These are phyloP conservation scores for Vachellia collinsii DNA, from an alignment of 306 rosid species.

Conservation along the genomic window DNA sequence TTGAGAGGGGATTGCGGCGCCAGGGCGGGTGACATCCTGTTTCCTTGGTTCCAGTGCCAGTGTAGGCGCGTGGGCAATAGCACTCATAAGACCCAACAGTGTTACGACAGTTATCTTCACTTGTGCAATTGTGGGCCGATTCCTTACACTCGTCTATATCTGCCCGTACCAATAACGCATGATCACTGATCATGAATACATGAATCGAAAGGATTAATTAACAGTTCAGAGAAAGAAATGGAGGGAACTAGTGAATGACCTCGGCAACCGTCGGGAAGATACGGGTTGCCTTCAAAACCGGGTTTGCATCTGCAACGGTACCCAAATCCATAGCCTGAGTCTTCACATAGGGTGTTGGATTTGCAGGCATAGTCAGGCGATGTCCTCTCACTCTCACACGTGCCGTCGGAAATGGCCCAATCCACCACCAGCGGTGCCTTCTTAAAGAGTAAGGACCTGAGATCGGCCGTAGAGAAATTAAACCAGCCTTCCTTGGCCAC, in stretches of 20 bases:
- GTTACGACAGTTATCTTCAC: background rate
- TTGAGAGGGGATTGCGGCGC: background rate
- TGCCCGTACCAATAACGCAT: background rate
- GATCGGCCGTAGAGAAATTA: conserved; percentile 16
- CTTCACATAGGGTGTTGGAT: background rate
- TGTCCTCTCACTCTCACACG: conserved; percentile 2
- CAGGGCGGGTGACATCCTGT: background rate
- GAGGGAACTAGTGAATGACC: conserved; percentile 22
- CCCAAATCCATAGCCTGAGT: background rate
- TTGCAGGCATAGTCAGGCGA: conserved; percentile 7
- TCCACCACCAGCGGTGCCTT: conserved; percentile 27
- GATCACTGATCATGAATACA: background rate
- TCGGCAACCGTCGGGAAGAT: conserved; percentile 38
- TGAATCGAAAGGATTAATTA: too few relatives aligned
- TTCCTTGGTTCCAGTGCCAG: conserved; percentile 11
- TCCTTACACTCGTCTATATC: conserved; percentile 13
- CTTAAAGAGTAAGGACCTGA: background rate
- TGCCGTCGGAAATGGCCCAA: conserved; percentile 41
- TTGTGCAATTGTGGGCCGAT: background rate
- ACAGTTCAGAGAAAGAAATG: too few relatives aligned
- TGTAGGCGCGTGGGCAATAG: background rate
- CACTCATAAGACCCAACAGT: background rate
- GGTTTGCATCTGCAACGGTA: conserved; percentile 41
- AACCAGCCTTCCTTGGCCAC: conserved; percentile 35
- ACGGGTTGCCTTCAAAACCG: conserved; percentile 47